Evolutionary conservation across 2,329 filamentous ascomycete species (phyloP).

Genomic region (Alternaria ventricosa): DNA sequence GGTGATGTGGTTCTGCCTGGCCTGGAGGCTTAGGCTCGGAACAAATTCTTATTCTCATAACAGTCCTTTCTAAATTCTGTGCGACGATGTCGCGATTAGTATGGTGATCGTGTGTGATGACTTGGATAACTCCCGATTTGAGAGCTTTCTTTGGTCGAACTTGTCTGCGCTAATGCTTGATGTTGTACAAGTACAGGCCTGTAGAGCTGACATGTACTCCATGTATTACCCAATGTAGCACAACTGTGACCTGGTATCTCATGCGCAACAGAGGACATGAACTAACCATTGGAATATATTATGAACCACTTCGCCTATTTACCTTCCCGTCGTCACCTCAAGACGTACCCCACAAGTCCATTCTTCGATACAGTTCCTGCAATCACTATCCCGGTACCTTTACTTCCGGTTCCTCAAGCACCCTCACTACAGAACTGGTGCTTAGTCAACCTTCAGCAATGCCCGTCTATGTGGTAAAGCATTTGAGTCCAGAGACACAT

Average conservation of each 20-base stretch:
- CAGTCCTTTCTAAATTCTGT: neutral
- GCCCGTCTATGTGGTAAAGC: too few species aligned
- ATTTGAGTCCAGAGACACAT: too few species aligned
- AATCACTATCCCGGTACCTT: too few species aligned
- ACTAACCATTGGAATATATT: neutral
- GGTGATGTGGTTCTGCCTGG: neutral
- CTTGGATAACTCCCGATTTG: neutral
- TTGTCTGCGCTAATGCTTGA: neutral
- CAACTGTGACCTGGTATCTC: neutral
- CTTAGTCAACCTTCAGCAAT: too few species aligned
- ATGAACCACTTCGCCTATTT: neutral
- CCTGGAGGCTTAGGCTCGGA: neutral
- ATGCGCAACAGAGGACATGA: neutral
- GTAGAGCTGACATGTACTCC: neutral
- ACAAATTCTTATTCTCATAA: neutral
- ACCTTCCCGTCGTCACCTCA: neutral
- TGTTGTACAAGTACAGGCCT: neutral
- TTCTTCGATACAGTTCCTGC: too few species aligned
- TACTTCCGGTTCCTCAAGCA: too few species aligned
- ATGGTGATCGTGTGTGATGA: neutral
- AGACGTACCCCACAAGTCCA: too few species aligned
- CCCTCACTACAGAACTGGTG: too few species aligned
- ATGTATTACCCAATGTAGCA: neutral
- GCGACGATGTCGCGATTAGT: neutral
- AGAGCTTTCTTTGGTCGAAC: neutral